Percentiles rank a stretch among this genome's conserved stretches.
Conservation (phyloP, 1,139 yeast species). For the Taphrina communis region DNA sequence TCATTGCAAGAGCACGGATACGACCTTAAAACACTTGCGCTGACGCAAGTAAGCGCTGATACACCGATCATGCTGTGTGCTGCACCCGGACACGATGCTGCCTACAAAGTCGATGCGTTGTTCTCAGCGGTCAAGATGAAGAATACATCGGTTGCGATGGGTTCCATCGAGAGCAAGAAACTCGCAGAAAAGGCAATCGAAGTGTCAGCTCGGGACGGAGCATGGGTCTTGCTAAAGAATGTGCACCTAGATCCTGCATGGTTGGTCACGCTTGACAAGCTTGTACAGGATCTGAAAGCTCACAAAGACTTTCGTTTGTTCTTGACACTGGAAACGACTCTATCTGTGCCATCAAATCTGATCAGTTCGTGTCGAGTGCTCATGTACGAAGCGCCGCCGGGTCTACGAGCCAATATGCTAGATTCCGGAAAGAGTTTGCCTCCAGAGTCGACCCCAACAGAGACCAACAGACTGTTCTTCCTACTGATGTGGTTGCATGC, state of each 20-base stretch:
- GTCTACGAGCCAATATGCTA: conserved; percentile 60
- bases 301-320: conserved; percentile 59
- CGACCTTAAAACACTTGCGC: conserved; percentile 43
- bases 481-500: conserved; percentile 75
- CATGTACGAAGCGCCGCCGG: conserved; percentile 67
- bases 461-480: conserved; percentile 60
- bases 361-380: conserved; percentile 61
- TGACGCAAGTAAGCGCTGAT: conserved; percentile 46
- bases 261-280: conserved; percentile 62
- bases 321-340: conserved; percentile 62
- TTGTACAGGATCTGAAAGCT: conserved; percentile 51
- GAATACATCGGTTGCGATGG: conserved; percentile 67
- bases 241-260: conserved; percentile 73
- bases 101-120: conserved; percentile 59
- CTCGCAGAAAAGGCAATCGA: conserved; percentile 64
- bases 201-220: conserved; percentile 57
- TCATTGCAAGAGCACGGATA: conserved; percentile 19
- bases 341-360: conserved; percentile 64
- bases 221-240: conserved; percentile 79
- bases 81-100: conserved; percentile 70
- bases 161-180: conserved; percentile 70
- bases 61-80: conserved; percentile 63
- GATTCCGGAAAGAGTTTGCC: conserved; percentile 52
- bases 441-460: conserved; percentile 53
- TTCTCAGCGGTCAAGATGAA: conserved; percentile 51